Evolutionary conservation across 257 asterid species (phyloP), one percentile per base, ranked within the genome.

Genomic region (Fraxinus anomala): DNA sequence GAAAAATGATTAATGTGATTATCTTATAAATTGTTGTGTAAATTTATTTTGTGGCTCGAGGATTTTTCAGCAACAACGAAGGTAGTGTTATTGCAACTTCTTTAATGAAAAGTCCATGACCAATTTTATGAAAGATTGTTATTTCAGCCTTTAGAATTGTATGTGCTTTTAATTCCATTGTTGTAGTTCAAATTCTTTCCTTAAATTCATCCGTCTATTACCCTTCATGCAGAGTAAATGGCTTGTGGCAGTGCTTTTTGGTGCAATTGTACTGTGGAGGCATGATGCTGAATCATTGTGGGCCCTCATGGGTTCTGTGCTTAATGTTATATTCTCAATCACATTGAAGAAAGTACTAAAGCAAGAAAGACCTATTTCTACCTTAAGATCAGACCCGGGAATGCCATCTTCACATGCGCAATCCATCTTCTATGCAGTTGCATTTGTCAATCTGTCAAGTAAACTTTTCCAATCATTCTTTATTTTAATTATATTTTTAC

Each of bases 331-430:
- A 3, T 71, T 89, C 34, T 85, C 89, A 47, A 34, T 21, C 10
- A n/a, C 40, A 39, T 79, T 86, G 68, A 89, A 89, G 79, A 71
- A 76, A 59, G 51, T 85, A 61, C 70, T 89, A 40, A 88, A 89
- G 75, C 94, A 89, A 54, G 83, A 86, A 75, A 74, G 94, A 31
- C 94, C 94, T 5, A 77, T 79, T 66, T 54, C 89, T 49, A 78
- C 85, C 19, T 37, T 79, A 71, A 82, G 88, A 83, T 82, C 92
- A 31, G 94, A 85, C 70, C 94, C 94, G 1, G 92, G 94, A 44
- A 88, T 89, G 94, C 89, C 94, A 28, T 89, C 94, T 42, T 88
- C 91, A 7, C 94, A 88, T 56, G 86, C 91, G 0, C 92, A 85
- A 26, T 79, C 88, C 72, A 83, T 89, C 77, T 88, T 86, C 79